A percentile compares a stretch with the other conserved stretches of the same genome.
phyloP scores from a whole-genome alignment of 768 basidiomycete genomes.

The Hygrocybe punicea region DNA sequence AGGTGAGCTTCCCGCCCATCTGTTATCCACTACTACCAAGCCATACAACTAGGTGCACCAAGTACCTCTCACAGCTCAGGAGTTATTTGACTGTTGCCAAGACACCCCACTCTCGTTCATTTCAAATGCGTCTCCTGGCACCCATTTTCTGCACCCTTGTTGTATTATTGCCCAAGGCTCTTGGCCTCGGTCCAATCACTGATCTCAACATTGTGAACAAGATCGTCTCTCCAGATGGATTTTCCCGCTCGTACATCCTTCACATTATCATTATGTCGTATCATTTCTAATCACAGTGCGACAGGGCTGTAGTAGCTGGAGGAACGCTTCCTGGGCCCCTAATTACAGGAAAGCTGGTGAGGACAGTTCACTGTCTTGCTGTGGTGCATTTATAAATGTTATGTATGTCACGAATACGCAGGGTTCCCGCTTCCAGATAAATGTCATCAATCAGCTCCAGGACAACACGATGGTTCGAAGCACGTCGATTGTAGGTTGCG shows the following conservation, averaged over 20 bases:
- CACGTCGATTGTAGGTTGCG: slow-evolving; percentile 39
- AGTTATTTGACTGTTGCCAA: too few relatives aligned
- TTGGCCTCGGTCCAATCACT: slow-evolving; percentile 5
- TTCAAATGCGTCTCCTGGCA: too few relatives aligned
- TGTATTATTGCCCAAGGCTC: too few relatives aligned
- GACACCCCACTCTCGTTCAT: too few relatives aligned
- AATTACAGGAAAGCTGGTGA: slow-evolving; percentile 36
- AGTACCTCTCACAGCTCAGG: too few relatives aligned
- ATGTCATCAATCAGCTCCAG: slow-evolving; percentile 39
- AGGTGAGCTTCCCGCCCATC: too few relatives aligned
- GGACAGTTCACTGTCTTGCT: not conserved
- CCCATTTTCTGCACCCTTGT: too few relatives aligned
- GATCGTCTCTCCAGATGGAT: slow-evolving; percentile 10
- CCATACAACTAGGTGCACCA: too few relatives aligned
- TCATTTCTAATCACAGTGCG: not conserved
- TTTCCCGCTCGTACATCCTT: slow-evolving; percentile 5
- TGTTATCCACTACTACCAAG: too few relatives aligned
- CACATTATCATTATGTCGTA: not conserved
- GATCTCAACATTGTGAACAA: slow-evolving; percentile 8
- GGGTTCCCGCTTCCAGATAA: slow-evolving; percentile 42
- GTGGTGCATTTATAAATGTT: not conserved
- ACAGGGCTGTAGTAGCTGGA: slow-evolving; percentile 28
- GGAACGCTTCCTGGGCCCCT: slow-evolving; percentile 34
- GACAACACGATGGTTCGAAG: slow-evolving; percentile 39
- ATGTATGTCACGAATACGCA: slow-evolving; percentile 9